phyloP scores from a whole-genome alignment of 768 basidiomycete genomes.

The Lentinula detonsa region DNA sequence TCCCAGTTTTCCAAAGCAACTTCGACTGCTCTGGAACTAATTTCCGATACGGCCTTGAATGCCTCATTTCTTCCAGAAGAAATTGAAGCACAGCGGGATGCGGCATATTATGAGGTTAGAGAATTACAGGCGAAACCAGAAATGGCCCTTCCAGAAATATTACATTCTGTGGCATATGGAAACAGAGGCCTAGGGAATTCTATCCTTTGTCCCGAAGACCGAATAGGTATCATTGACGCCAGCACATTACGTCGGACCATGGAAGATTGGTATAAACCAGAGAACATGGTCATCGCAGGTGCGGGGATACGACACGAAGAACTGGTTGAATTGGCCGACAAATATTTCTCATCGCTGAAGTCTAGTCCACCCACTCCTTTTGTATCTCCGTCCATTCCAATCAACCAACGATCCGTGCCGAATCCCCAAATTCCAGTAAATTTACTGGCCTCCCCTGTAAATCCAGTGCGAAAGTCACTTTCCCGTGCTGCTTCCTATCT shows the following conservation, averaged over 20 bases:
- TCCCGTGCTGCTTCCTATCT: slow-evolving; percentile 78
- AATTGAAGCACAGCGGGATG: slow-evolving; percentile 76
- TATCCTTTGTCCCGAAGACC: slow-evolving; percentile 81
- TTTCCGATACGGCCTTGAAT: slow-evolving; percentile 85
- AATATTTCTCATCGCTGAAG: slow-evolving; percentile 73
- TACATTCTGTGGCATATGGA: slow-evolving; percentile 84
- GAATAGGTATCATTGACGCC: slow-evolving; percentile 62
- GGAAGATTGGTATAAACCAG: slow-evolving; percentile 84
- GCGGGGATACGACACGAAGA: slow-evolving; percentile 89
- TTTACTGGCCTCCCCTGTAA: slow-evolving; percentile 47
- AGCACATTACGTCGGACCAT: slow-evolving; percentile 57
- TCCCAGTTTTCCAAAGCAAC: slow-evolving; percentile 86
- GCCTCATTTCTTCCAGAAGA: slow-evolving; percentile 74
- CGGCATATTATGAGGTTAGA: slow-evolving; percentile 85
- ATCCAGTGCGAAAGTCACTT: slow-evolving; percentile 55
- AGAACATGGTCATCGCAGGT: slow-evolving; percentile 92
- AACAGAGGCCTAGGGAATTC: slow-evolving; percentile 82
- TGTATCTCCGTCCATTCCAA: slow-evolving; percentile 20
- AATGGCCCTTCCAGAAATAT: slow-evolving; percentile 84
- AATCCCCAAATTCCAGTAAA: slow-evolving; percentile 42
- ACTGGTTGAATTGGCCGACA: slow-evolving; percentile 79
- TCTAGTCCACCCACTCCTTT: slow-evolving; percentile 20
- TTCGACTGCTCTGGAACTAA: slow-evolving; percentile 76
- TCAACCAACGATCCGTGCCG: slow-evolving; percentile 10
- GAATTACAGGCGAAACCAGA: slow-evolving; percentile 89